Evolutionary conservation across 257 asterid genomes (phyloP), one percentile per base, ranked within the genome.

Genomic region (Penstemon barbatus): DNA sequence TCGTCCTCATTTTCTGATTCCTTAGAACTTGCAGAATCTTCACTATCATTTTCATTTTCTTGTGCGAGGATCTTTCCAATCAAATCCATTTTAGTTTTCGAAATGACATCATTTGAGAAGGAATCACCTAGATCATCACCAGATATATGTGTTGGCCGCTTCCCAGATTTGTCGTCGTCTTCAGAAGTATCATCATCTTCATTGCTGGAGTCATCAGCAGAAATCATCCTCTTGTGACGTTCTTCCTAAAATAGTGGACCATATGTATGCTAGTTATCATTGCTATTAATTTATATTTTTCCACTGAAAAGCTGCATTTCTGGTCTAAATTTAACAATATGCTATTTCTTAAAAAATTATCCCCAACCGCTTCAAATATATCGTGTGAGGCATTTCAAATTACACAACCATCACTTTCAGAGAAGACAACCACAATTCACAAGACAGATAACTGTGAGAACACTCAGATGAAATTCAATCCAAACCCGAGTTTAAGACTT

Each of bases 121-220:
- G 96, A 85, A 66, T 90, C 96, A 42, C 96, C 97, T 57, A 90
- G 96, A 78, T 93, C 99, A 80, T 93, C 99, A 52, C 97, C 97
- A 72, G 99, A 93, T 72, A 90, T 56, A 62, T 84, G 82, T 61
- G 43, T 84, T 43, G 10, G 77, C 15, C 33, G 75, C 70, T 79
- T 84, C 7, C 65, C 59, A 46, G 84, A 69, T 71, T 77, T 81
- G 49, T 70, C 83, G 60, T 76, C 71, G 36, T 85, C 92, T 68
- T 84, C 87, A 61, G 88, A 78, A 64, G 68, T 81, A 57, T 77
- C 74, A 39, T 42, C 87, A 73, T 87, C 96, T 57, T 91, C 96
- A 55, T 85, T 83, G 74, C 89, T 71, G 40, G 85, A 80, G 78
- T 85, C 95, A 78, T 83, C 90, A 73, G 74, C 83, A 57, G 83